A percentile compares a stretch with the other conserved stretches of the same genome.
phyloP scores from a whole-genome alignment of 169 alveolate species.

The Plasmodium falciparum region DNA sequence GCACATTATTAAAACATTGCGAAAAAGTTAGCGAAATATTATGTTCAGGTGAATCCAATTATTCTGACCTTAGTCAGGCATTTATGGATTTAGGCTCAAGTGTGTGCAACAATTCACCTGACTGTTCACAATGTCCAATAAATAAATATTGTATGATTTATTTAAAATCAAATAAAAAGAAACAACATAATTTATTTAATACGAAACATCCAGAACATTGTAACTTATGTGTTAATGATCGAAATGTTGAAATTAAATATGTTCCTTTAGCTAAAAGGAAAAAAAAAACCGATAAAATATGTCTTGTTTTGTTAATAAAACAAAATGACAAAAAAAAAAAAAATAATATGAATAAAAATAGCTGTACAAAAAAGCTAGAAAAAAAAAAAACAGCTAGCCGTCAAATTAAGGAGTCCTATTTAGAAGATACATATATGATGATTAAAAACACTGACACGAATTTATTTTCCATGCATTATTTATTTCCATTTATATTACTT shows the following conservation, averaged over 20 bases:
- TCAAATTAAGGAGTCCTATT: neutral
- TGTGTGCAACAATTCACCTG: conserved; percentile 77
- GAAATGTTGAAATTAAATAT: conserved; percentile 60
- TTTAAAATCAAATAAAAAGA: conserved; percentile 44
- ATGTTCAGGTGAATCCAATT: conserved; percentile 33
- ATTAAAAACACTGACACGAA: conserved; percentile 53
- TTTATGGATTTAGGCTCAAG: conserved; percentile 82
- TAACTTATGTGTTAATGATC: conserved; percentile 33
- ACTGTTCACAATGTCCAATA: conserved; percentile 77
- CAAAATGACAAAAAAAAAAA: neutral
- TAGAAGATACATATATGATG: conserved; percentile 51
- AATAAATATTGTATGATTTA: conserved; percentile 61
- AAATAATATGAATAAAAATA: neutral
- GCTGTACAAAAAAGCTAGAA: conserved; percentile 8
- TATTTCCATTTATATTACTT: conserved; percentile 63
- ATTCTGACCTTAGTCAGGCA: conserved; percentile 78
- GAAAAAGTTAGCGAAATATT: conserved; percentile 40
- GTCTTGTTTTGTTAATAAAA: conserved; percentile 54
- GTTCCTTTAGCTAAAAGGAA: conserved; percentile 51
- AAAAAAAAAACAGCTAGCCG: conserved; percentile 9
- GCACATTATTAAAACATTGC: conserved; percentile 55
- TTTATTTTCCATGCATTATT: conserved; percentile 67
- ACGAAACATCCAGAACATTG: conserved; percentile 33
- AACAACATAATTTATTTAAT: conserved; percentile 7
- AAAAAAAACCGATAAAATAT: conserved; percentile 48